Percentiles rank a stretch among this genome's conserved stretches.
These are phyloP conservation scores for Phytophthora syringae DNA, from an alignment of 352 stramenopile species.

Conservation along the genomic window DNA sequence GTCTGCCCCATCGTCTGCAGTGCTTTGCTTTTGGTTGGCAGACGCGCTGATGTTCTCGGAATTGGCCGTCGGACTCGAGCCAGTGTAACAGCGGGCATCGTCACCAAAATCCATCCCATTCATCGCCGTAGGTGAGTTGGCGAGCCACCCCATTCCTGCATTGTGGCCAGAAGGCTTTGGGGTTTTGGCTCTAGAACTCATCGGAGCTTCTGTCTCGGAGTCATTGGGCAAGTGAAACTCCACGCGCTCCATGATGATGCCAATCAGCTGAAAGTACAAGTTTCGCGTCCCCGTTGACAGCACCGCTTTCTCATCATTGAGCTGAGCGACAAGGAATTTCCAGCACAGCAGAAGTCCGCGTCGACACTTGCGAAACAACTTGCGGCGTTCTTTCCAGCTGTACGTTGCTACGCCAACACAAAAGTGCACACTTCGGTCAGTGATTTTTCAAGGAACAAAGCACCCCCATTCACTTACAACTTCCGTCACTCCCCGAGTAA, in stretches of 20 bases:
- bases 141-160: constrained; percentile 33
- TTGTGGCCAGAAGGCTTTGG: constrained; percentile 10
- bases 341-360: constrained; percentile 68
- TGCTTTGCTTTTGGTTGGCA: constrained; percentile 16
- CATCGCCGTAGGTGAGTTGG: constrained; percentile 33
- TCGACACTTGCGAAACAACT: constrained; percentile 65
- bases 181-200: constrained; percentile 14
- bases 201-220: constrained; percentile 3
- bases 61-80: constrained; percentile 20
- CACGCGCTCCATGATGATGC: constrained; percentile 65
- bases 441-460: background rate
- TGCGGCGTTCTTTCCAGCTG: constrained; percentile 31
- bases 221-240: constrained; percentile 62
- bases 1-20: constrained; percentile 41
- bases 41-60: constrained; percentile 22
- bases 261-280: constrained; percentile 71
- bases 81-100: constrained; percentile 7
- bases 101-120: constrained; percentile 30
- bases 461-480: constrained; percentile 14
- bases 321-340: constrained; percentile 68
- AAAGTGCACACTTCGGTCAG: constrained; percentile 4
- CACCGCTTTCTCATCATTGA: constrained; percentile 52
- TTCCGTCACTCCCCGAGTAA: constrained; percentile 44
- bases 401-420: constrained; percentile 8
- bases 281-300: constrained; percentile 47